Evolutionary conservation across 768 basidiomycete species (phyloP), one percentile per base, ranked within the genome.

Genomic region (Tricholoma hemisulphureum): DNA sequence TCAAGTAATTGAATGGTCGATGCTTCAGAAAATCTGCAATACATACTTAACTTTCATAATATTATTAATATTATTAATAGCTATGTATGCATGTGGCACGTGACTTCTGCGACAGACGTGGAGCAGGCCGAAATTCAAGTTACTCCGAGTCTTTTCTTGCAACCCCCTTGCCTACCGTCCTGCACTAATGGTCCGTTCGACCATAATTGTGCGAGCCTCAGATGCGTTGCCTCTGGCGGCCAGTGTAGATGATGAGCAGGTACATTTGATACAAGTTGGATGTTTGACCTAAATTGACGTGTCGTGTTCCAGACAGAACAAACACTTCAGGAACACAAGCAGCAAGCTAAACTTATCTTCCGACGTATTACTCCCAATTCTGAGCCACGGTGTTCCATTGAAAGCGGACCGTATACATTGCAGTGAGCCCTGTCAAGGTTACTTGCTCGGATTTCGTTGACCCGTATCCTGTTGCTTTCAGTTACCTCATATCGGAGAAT

Each of bases 241-340:
- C 1, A 95, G 91, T 63, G 97, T 98, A 11, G 97, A 99, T 69
- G 97, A 98, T 68, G 96, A 98, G 72, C 88, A 93, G 81, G 96
- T 95, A 34, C 58, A 80, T 67, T 21, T 35, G 57, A 23, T 34
- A 29, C 35, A 41, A 57, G 26, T 32, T 35, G 26, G 7, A 7
- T 23, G 48, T 6, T 29, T 8, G 53, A 41, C 45, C 48, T 41
- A 48, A 21, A 41, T 55, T 62, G 58, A 63, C 65, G 61, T 61
- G 60, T 51, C 62, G 43, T 45, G 43, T 51, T 49, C 52, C 49
- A 98, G 96, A 97, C 93, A 63, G 95, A 98, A 73, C 89, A 91
- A 69, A 82, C 88, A 56, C 78, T 99, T 37, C 93, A 95, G 69
- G 97, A 98, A 74, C 94, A 98, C 80, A 99, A 99, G 71, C 96